phyloP scores from a whole-genome alignment of 169 alveolate genomes.

The Plasmodium adleri region DNA sequence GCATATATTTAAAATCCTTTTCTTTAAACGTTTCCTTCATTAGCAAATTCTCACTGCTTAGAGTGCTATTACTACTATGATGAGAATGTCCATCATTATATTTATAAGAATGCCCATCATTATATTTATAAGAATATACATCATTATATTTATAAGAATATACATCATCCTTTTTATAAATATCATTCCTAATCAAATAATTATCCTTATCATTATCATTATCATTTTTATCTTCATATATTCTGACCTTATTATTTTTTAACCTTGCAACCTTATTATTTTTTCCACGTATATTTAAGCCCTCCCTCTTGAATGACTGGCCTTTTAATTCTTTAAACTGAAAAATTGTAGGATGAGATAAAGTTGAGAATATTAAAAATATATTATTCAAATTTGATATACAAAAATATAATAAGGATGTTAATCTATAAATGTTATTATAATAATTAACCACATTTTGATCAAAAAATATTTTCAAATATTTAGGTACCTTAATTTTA shows the following conservation, averaged over 20 bases:
- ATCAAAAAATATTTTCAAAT: slow-evolving; percentile 25
- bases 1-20: slow-evolving; percentile 37
- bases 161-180: too few species aligned
- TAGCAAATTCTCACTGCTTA: too few species aligned
- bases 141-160: too few species aligned
- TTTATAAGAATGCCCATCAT: too few species aligned
- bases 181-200: too few species aligned
- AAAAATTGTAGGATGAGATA: slow-evolving; percentile 17
- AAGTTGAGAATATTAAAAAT: not conserved
- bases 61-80: too few species aligned
- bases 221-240: not conserved
- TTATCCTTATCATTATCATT: not conserved
- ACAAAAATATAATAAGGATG: slow-evolving; percentile 15
- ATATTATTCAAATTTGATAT: slow-evolving; percentile 15
- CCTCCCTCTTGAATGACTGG: not conserved
- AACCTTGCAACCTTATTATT: not conserved
- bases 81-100: too few species aligned
- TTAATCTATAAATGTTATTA: slow-evolving; percentile 15
- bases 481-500: not conserved
- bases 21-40: too few species aligned
- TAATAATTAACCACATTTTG: slow-evolving; percentile 14
- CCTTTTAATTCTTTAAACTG: not conserved
- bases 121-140: too few species aligned
- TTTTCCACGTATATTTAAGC: not conserved
- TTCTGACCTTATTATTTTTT: not conserved